Conservation (phyloP, 371 early-diverging fungal species). For the Rhizopus arrhizus region DNA sequence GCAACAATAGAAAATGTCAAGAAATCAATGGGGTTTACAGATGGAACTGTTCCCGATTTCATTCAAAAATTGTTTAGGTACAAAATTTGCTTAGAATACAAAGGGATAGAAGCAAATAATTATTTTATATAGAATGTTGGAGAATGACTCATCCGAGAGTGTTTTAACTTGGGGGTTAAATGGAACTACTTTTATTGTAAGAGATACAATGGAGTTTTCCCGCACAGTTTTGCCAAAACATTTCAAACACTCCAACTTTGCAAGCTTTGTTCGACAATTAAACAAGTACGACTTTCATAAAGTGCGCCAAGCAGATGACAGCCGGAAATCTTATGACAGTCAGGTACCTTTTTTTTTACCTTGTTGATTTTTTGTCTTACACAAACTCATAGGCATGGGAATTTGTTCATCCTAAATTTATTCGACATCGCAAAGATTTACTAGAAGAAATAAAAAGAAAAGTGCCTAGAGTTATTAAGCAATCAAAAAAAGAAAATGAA, state of each 20-base stretch:
- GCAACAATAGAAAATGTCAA: slow-evolving; percentile 11
- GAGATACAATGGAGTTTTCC: slow-evolving; percentile 75
- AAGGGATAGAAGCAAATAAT: background rate
- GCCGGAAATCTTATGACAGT: slow-evolving; percentile 61
- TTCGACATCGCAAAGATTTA: slow-evolving; percentile 62
- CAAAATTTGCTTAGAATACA: background rate
- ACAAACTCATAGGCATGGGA: slow-evolving; percentile 66
- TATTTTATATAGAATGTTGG: slow-evolving; percentile 57
- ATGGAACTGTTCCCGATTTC: slow-evolving; percentile 44
- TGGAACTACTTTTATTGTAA: slow-evolving; percentile 85
- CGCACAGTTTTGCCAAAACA: slow-evolving; percentile 76
- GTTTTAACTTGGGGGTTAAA: slow-evolving; percentile 74
- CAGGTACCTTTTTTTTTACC: slow-evolving; percentile 45
- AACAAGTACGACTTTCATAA: slow-evolving; percentile 98
- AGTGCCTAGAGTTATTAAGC: slow-evolving; percentile 32
- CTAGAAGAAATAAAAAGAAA: slow-evolving; percentile 67
- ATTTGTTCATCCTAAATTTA: slow-evolving; percentile 78
- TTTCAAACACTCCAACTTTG: slow-evolving; percentile 93
- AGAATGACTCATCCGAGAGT: slow-evolving; percentile 64
- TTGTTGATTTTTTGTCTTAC: background rate
- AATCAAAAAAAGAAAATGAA: slow-evolving; percentile 36
- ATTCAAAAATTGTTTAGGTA: slow-evolving; percentile 53
- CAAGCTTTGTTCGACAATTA: slow-evolving; percentile 93
- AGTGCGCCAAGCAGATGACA: slow-evolving; percentile 64
- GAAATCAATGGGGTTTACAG: slow-evolving; percentile 14